Evolutionary conservation across 73 alveolate species (phyloP).

Genomic region (Paramecium octaurelia): DNA sequence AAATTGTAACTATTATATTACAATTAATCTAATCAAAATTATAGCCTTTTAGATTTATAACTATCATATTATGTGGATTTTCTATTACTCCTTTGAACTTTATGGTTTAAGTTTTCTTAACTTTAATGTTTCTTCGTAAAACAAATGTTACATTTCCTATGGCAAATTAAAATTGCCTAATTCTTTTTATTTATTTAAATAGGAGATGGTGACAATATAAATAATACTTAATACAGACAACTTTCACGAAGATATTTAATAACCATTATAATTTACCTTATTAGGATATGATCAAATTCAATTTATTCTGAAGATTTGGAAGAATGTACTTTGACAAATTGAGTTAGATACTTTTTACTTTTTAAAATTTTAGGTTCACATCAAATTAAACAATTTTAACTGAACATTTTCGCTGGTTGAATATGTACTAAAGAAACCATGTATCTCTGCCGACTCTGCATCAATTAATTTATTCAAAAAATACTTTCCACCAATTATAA

Average conservation of each 20-base stretch:
- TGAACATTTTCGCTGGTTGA: background rate
- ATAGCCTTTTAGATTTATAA: background rate
- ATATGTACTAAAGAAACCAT: background rate
- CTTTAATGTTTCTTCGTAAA: background rate
- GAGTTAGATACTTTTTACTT: background rate
- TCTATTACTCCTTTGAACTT: background rate
- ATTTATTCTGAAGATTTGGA: background rate
- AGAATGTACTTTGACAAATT: background rate
- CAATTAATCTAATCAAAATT: background rate
- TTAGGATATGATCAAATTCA: background rate
- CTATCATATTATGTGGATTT: background rate
- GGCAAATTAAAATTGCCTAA: background rate
- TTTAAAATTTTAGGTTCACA: background rate
- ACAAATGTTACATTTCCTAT: background rate
- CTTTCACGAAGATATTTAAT: background rate
- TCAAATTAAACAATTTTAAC: background rate
- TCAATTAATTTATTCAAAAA: background rate
- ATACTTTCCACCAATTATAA: background rate
- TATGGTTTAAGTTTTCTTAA: background rate
- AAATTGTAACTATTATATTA: background rate
- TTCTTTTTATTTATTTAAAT: background rate
- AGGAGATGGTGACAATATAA: background rate
- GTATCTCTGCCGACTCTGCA: background rate
- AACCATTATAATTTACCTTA: background rate
- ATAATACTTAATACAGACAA: too few species aligned